Evolutionary conservation across 257 asterid genomes (phyloP).

Genomic region (Nicotiana tomentosiformis): DNA sequence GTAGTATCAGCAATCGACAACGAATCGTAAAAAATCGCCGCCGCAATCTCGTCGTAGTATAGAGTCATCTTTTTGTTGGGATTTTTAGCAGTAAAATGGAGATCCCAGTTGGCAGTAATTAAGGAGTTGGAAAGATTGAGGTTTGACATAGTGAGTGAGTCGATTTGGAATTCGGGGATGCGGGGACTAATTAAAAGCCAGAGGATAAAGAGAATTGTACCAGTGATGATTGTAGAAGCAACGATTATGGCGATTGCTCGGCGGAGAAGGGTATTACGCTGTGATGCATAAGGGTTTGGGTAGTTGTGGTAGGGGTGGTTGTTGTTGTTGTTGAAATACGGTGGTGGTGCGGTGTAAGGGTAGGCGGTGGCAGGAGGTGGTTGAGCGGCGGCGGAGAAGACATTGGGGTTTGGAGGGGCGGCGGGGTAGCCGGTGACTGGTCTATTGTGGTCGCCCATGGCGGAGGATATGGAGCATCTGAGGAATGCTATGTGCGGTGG

Average conservation of each 20-base stretch:
- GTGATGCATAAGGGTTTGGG: conserved; percentile 38
- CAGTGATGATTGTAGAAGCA: conserved; percentile 44
- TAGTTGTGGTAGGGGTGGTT: conserved; percentile 24
- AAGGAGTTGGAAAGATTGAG: conserved; percentile 39
- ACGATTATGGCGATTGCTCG: conserved; percentile 51
- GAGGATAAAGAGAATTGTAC: conserved; percentile 52
- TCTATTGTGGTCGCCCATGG: conserved; percentile 57
- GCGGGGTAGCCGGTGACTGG: conserved; percentile 88
- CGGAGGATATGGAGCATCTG: conserved; percentile 1
- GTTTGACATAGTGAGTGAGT: conserved; percentile 48
- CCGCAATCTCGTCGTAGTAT: conserved; percentile 40
- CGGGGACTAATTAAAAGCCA: conserved; percentile 89
- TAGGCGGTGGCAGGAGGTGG: conserved; percentile 44
- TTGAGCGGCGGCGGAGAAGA: conserved; percentile 34
- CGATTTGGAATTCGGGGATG: conserved; percentile 70
- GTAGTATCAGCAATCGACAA: conserved; percentile 37
- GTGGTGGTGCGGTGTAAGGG: conserved; percentile 55
- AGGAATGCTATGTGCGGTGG: background rate
- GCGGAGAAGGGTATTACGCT: conserved; percentile 65
- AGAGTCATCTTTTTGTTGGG: conserved; percentile 72
- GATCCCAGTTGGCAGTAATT: conserved; percentile 43
- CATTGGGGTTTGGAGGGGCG: conserved; percentile 28
- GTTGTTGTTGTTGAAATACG: conserved; percentile 14
- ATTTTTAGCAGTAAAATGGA: conserved; percentile 59
- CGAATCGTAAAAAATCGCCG: conserved; percentile 30